Conservation (phyloP, 148 eudicot species). For the Rhododendron ovatum region DNA sequence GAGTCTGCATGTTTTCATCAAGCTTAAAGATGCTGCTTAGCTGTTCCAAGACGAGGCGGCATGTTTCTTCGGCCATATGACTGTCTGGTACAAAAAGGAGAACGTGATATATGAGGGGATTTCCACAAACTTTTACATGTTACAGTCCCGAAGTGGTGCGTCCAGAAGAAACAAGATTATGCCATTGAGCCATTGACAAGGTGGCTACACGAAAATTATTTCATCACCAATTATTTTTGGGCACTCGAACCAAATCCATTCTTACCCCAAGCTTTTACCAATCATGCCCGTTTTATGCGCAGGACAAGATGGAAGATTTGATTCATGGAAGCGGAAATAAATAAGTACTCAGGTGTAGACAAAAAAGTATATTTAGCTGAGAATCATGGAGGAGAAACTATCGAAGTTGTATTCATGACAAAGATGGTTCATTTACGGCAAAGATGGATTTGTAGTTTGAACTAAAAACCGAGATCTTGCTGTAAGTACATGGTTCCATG, state of each 20-base stretch:
- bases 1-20: constrained; percentile 6
- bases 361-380: not conserved
- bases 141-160: not conserved
- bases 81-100: not conserved
- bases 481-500: no score
- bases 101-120: not conserved
- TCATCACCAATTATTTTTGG: not conserved
- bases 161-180: not conserved
- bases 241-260: not conserved
- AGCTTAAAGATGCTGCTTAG: not conserved
- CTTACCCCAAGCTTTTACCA: not conserved
- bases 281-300: not conserved
- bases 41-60: not conserved
- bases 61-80: not conserved
- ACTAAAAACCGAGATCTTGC: no score
- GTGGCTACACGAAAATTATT: not conserved
- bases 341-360: not conserved
- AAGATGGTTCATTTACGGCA: no score
- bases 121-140: not conserved
- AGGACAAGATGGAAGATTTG: not conserved
- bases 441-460: no score
- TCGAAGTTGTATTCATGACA: not conserved
- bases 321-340: not conserved
- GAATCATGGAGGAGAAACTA: not conserved
- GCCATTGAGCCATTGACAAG: not conserved